Percentiles rank a stretch among this genome's conserved stretches.
phyloP scores from a whole-genome alignment of 371 early-diverging fungal species.

The Zopfochytrium polystomum region DNA sequence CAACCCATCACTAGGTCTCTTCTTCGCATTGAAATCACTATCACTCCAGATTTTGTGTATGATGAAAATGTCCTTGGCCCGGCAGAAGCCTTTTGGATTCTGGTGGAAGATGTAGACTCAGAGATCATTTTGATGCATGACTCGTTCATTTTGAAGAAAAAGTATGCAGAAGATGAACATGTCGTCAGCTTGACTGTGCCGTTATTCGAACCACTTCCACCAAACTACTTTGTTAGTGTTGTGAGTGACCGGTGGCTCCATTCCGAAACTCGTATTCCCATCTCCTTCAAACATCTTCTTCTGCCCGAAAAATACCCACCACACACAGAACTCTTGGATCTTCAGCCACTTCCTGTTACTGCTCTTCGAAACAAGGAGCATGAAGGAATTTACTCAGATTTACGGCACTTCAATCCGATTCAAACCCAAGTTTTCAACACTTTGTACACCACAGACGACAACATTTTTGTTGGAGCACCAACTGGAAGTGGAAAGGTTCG shows the following conservation, averaged over 20 bases:
- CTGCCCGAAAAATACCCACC: constrained; percentile 91
- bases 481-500: constrained; percentile 88
- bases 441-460: constrained; percentile 86
- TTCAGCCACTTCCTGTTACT: constrained; percentile 82
- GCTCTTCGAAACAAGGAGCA: constrained; percentile 72
- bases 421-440: constrained; percentile 95
- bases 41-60: constrained; percentile 92
- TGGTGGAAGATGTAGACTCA: constrained; percentile 91
- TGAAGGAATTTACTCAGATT: constrained; percentile 62
- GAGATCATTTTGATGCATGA: constrained; percentile 86
- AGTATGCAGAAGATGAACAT: constrained; percentile 50
- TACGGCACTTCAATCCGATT: constrained; percentile 88
- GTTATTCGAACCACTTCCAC: constrained; percentile 90
- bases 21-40: constrained; percentile 81
- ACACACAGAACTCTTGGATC: constrained; percentile 90
- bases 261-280: constrained; percentile 81
- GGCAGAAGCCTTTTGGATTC: constrained; percentile 89
- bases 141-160: constrained; percentile 73
- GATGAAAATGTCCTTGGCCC: constrained; percentile 76
- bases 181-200: constrained; percentile 83
- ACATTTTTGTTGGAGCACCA: constrained; percentile 93
- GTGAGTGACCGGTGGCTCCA: constrained; percentile 94
- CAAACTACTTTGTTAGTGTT: constrained; percentile 90
- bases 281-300: constrained; percentile 88
- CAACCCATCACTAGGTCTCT: constrained; percentile 90